These are phyloP conservation scores for Pythium sp. DNA, from an alignment of 352 stramenopile genomes.

Conservation along the genomic window DNA sequence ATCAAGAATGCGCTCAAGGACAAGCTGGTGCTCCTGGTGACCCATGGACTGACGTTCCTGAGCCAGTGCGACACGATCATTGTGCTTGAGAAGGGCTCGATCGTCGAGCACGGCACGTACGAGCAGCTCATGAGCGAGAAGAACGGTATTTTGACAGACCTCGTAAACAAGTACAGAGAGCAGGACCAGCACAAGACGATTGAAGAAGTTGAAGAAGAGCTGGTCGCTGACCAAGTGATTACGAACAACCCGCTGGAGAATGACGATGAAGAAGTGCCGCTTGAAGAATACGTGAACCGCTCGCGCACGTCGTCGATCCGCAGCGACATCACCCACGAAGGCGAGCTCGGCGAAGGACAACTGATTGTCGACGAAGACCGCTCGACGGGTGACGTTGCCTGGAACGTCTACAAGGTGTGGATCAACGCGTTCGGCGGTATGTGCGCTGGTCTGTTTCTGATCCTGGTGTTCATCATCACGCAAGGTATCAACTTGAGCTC, in stretches of 20 bases:
- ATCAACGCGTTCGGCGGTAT: conserved; percentile 65
- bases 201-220: conserved; percentile 34
- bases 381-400: conserved; percentile 53
- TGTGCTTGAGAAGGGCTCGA: conserved; percentile 57
- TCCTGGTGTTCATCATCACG: conserved; percentile 42
- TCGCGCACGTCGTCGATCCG: conserved; percentile 50
- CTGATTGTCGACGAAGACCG: conserved; percentile 74
- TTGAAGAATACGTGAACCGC: conserved; percentile 43
- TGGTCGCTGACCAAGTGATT: conserved; percentile 13
- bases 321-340: conserved; percentile 49
- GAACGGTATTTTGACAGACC: conserved; percentile 62
- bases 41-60: conserved; percentile 84
- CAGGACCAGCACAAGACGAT: conserved; percentile 43
- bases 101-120: conserved; percentile 83
- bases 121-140: conserved; percentile 57
- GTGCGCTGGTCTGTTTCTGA: conserved; percentile 36
- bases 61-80: conserved; percentile 57
- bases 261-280: conserved; percentile 24
- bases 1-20: conserved; percentile 83
- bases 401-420: conserved; percentile 67
- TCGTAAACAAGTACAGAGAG: conserved; percentile 61
- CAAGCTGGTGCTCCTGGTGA: conserved; percentile 94
- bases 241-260: conserved; percentile 13
- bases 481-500: conserved; percentile 58
- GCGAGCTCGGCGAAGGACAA: conserved; percentile 31